Percentiles rank a stretch among this genome's conserved stretches.
Evolutionary conservation across 2,329 filamentous ascomycete genomes (phyloP).

Genomic region (Colletotrichum sp.): DNA sequence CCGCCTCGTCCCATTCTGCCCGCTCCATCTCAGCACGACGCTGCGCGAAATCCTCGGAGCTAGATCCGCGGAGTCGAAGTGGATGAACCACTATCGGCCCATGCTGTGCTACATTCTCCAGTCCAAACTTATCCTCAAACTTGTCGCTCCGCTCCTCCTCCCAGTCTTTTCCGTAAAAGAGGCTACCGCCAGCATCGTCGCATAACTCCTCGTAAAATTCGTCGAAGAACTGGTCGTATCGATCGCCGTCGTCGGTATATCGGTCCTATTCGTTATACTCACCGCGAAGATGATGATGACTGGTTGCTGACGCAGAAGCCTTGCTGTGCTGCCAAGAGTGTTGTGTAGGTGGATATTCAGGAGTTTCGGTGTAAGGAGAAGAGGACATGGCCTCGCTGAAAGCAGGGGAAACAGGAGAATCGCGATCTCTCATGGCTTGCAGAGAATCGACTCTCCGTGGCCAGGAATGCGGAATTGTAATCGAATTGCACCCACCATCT

Average conservation of each 20-base stretch:
- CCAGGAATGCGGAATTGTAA: slow-evolving; percentile 41
- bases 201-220: slow-evolving; percentile 26
- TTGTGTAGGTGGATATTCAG: slow-evolving; percentile 35
- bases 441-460: slow-evolving; percentile 50
- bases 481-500: slow-evolving; percentile 83
- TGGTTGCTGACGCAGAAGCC: slow-evolving; percentile 28
- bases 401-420: slow-evolving; percentile 33
- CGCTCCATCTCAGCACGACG: slow-evolving; percentile 15
- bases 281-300: slow-evolving; percentile 55
- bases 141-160: neutral
- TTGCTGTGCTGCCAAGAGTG: slow-evolving; percentile 33
- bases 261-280: slow-evolving; percentile 43
- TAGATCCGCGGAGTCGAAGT: neutral
- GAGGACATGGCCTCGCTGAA: slow-evolving; percentile 39
- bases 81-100: slow-evolving; percentile 7
- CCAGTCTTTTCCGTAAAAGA: slow-evolving; percentile 16
- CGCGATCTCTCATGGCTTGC: slow-evolving; percentile 32
- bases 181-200: slow-evolving; percentile 14
- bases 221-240: slow-evolving; percentile 24
- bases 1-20: slow-evolving; percentile 23
- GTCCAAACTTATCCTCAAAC: neutral
- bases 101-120: slow-evolving; percentile 2
- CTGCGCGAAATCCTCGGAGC: neutral
- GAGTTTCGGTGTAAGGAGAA: slow-evolving; percentile 46
- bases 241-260: slow-evolving; percentile 18